Evolutionary conservation across 306 rosid genomes (phyloP).

Genomic region (Casuarina equisetifolia): DNA sequence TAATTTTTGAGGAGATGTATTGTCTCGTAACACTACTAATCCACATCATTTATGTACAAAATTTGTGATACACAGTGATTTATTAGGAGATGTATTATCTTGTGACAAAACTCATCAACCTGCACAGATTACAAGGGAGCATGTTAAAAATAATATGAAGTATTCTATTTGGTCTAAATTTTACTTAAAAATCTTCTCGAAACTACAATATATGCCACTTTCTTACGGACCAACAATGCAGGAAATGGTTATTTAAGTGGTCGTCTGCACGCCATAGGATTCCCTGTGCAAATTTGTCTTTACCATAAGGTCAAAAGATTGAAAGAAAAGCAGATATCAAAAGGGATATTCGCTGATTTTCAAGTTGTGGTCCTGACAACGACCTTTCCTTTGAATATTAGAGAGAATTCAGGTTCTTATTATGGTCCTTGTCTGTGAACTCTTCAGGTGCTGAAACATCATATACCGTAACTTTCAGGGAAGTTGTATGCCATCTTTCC

Average conservation of each 20-base stretch:
- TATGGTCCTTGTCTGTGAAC: conserved; percentile 16
- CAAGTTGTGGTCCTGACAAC: conserved; percentile 25
- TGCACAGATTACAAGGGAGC: too few relatives aligned
- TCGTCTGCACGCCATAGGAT: neutral
- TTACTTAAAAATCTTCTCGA: too few relatives aligned
- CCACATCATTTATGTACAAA: too few relatives aligned
- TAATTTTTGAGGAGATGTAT: too few relatives aligned
- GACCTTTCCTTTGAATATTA: conserved; percentile 19
- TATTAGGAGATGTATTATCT: too few relatives aligned
- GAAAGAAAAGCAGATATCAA: conserved; percentile 23
- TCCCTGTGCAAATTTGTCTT: conserved; percentile 4
- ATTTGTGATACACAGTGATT: too few relatives aligned
- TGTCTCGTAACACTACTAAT: too few relatives aligned
- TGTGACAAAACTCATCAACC: too few relatives aligned
- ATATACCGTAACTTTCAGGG: neutral
- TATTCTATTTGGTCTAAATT: too few relatives aligned
- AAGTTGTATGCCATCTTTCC: neutral
- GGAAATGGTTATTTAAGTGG: neutral
- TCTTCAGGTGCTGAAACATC: conserved; percentile 13
- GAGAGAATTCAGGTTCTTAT: neutral
- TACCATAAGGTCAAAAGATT: conserved; percentile 35
- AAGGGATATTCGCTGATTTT: conserved; percentile 27
- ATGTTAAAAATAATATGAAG: too few relatives aligned
- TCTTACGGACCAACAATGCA: neutral
- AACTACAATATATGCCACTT: too few relatives aligned